Base-by-base conservation (phyloP, 1,139 yeast genomes). In the Tardiomyces digboiensis region DNA sequence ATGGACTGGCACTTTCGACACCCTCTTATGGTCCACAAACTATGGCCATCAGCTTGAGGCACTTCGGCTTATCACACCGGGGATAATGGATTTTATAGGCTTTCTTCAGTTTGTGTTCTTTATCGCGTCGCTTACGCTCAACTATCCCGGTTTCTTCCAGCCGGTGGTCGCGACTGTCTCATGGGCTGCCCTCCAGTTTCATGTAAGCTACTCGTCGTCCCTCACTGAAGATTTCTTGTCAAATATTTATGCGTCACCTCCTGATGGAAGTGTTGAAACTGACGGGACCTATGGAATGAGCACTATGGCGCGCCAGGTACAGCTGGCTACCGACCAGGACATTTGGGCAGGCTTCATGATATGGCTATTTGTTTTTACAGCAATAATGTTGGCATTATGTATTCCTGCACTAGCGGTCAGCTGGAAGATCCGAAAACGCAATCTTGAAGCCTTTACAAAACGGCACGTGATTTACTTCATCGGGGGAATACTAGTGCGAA, bases 71-170 rank as follows among this genome's bases (percentile, higher is more conserved):
- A 58, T 78, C 46, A 80, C 78, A 41, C 83, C 86, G 1, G 71
- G 76, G 7, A 67, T 71, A 12, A 65, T 70, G 3, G 75, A 76
- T 36, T 68, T 75, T 42, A 53, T 78, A 2, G 58, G 68, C 29
- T 78, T 78, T 55, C 58, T 77, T 26, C 86, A 80, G 56, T 79
- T 75, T 60, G 74, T 77, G 1, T 67, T 78, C 38, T 76, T 79
- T 55, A 65, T 75, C 45, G 78, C 75, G 2, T 80, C 78, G 3
- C 62, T 82, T 37, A 73, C 74, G 50, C 58, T 82, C 23, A 65
- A 68, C 29, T 82, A 76, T 52, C 88, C 89, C 0, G 85, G 84
- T 0, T 80, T 75, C 54, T 75, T 71, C 49, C 82, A 76, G 52
- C 84, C 84, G 0, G 60, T 76, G 12, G 60, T 79, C 39, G 52